A percentile compares a stretch with the other conserved stretches of the same genome.
These are phyloP conservation scores for Blastocystis sp. DNA, from an alignment of 352 stramenopile species.

Conservation along the genomic window DNA sequence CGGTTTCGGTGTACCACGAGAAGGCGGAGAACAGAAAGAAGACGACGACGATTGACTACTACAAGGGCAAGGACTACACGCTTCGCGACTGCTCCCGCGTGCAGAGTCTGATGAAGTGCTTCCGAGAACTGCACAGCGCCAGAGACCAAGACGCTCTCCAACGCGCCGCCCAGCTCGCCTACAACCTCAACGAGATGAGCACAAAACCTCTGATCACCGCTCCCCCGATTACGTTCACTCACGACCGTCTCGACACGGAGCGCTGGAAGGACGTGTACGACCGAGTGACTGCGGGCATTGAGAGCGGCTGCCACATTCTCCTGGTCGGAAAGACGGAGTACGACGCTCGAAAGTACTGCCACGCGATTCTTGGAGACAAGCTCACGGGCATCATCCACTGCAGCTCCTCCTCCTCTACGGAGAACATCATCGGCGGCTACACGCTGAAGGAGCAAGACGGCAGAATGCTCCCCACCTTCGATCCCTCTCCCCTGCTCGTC, in stretches of 20 bases:
- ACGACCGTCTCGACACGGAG: conserved; percentile 3
- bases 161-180: neutral
- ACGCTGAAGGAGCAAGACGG: neutral
- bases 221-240: neutral
- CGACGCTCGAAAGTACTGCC: conserved; percentile 33
- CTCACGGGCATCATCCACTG: conserved; percentile 30
- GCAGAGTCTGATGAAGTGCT: neutral
- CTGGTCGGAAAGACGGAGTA: conserved; percentile 43
- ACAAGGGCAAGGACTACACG: conserved; percentile 9
- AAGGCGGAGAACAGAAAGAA: neutral
- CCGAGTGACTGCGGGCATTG: neutral
- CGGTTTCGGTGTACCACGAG: neutral
- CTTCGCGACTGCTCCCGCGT: conserved; percentile 33
- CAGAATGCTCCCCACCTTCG: neutral
- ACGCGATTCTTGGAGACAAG: neutral
- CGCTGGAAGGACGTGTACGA: conserved; percentile 27
- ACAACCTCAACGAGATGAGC: conserved; percentile 4
- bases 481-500: conserved; percentile 22
- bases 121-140: neutral
- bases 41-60: neutral
- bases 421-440: conserved; percentile 32
- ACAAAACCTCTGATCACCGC: neutral
- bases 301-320: conserved; percentile 25
- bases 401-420: conserved; percentile 42
- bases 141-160: neutral